Evolutionary conservation across 108 stramenopile species (phyloP).

Genomic region (Epipyxis sp.): DNA sequence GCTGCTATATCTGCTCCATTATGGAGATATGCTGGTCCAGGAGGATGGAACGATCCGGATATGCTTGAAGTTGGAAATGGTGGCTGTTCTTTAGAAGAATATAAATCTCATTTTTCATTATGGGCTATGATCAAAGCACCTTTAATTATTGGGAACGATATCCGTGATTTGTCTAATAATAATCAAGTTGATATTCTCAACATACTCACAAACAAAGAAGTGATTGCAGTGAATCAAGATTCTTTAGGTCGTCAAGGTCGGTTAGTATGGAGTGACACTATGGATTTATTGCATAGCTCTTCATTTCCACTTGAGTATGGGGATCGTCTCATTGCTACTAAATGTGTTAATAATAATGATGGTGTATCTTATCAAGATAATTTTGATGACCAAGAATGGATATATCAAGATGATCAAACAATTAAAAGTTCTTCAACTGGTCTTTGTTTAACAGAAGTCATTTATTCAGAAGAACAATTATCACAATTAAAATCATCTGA

Average conservation of each 20-base stretch:
- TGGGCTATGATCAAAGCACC: conserved; percentile 62
- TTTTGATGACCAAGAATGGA: neutral
- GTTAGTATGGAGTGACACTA: conserved; percentile 4
- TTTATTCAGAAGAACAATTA: too few relatives aligned
- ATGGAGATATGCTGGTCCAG: conserved; percentile 48
- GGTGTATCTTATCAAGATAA: conserved; percentile 2
- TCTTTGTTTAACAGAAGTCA: neutral
- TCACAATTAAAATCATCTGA: neutral
- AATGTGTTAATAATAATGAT: neutral
- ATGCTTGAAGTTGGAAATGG: conserved; percentile 57
- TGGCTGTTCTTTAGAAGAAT: conserved; percentile 45
- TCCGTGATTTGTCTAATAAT: conserved; percentile 40
- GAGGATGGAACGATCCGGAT: conserved; percentile 64
- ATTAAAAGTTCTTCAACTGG: neutral
- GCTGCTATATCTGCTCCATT: conserved; percentile 38
- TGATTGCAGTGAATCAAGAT: conserved; percentile 51
- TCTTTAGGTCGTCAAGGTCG: conserved; percentile 21
- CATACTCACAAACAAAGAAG: conserved; percentile 37
- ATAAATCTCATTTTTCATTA: conserved; percentile 54
- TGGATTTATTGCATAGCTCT: neutral
- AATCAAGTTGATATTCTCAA: conserved; percentile 21
- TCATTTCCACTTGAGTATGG: conserved; percentile 4
- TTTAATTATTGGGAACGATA: conserved; percentile 56
- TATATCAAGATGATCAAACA: neutral
- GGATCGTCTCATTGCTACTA: neutral